Percentiles rank a stretch among this genome's conserved stretches.
Evolutionary conservation across 1,284 basidiomycete genomes (phyloP).

Genomic region (Cryptococcus depauperatus): DNA sequence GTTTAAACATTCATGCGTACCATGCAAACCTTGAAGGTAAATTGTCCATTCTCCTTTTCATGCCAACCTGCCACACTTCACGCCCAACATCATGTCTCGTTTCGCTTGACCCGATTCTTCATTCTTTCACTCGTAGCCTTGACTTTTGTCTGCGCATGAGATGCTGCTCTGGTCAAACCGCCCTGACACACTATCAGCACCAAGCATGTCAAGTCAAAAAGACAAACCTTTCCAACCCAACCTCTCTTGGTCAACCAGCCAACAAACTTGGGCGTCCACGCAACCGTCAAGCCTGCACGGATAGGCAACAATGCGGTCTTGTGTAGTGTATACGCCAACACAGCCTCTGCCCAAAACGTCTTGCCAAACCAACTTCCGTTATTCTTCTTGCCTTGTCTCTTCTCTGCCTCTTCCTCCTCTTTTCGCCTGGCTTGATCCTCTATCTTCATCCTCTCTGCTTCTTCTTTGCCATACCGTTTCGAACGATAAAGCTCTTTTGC

Average conservation of each 20-base stretch:
- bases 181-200: constrained; percentile 14
- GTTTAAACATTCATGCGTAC: no score
- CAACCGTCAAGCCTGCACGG: constrained; percentile 79
- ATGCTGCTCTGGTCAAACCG: constrained; percentile 31
- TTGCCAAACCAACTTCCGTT: constrained; percentile 17
- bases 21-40: no score
- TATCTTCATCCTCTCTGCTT: constrained; percentile 12
- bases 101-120: constrained; percentile 21
- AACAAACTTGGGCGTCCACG: constrained; percentile 75
- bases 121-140: constrained; percentile 24
- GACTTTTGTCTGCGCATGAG: constrained; percentile 26
- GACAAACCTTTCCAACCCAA: constrained; percentile 51
- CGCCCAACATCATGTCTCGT: no score
- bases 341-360: constrained; percentile 73
- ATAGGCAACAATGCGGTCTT: constrained; percentile 90
- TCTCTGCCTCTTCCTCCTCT: constrained; percentile 6
- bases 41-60: no score
- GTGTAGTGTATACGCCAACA: constrained; percentile 90
- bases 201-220: constrained; percentile 5
- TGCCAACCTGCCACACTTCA: no score
- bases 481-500: constrained; percentile 48
- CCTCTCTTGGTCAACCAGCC: constrained; percentile 64
- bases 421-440: constrained; percentile 13
- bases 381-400: constrained; percentile 7
- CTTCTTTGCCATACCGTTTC: constrained; percentile 31